Evolutionary conservation across 768 basidiomycete species (phyloP).

Genomic region (Trametes cinnabarina): DNA sequence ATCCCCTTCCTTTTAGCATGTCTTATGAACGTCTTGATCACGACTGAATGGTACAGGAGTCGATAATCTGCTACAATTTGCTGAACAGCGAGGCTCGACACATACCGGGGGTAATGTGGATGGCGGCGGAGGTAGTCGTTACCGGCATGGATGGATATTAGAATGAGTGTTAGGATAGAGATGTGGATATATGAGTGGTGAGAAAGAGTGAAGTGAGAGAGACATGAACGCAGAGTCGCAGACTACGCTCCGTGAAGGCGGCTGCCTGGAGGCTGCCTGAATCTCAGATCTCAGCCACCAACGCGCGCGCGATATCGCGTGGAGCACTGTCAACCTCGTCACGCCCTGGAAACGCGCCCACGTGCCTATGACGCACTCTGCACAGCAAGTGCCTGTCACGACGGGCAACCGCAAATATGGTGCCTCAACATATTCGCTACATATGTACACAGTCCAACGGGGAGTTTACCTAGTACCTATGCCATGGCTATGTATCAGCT

Average conservation of each 20-base stretch:
- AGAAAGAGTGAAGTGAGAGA: neutral
- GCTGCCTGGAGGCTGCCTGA: neutral
- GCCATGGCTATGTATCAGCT: too few relatives aligned
- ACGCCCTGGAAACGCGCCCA: neutral
- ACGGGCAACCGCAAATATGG: too few relatives aligned
- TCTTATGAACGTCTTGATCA: constrained; percentile 49
- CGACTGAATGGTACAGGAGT: constrained; percentile 37
- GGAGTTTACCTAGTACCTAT: too few relatives aligned
- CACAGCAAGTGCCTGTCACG: too few relatives aligned
- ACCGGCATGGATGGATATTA: constrained; percentile 42
- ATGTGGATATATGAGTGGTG: neutral
- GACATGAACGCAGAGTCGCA: neutral
- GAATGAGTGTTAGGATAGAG: neutral
- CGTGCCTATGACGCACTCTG: neutral
- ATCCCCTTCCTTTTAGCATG: constrained; percentile 46
- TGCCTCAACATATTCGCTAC: too few relatives aligned
- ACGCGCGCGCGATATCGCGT: constrained; percentile 14
- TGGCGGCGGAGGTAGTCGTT: constrained; percentile 50
- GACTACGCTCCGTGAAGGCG: neutral
- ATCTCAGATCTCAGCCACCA: constrained; percentile 20
- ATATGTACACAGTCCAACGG: too few relatives aligned
- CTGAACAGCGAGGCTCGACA: neutral
- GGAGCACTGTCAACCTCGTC: constrained; percentile 9
- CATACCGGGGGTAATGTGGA: constrained; percentile 53
- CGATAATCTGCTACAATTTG: neutral